Evolutionary conservation across 202 grass and related monocot species (phyloP), one percentile per base, ranked within the genome.

Genomic region (Elaeis oleifera): DNA sequence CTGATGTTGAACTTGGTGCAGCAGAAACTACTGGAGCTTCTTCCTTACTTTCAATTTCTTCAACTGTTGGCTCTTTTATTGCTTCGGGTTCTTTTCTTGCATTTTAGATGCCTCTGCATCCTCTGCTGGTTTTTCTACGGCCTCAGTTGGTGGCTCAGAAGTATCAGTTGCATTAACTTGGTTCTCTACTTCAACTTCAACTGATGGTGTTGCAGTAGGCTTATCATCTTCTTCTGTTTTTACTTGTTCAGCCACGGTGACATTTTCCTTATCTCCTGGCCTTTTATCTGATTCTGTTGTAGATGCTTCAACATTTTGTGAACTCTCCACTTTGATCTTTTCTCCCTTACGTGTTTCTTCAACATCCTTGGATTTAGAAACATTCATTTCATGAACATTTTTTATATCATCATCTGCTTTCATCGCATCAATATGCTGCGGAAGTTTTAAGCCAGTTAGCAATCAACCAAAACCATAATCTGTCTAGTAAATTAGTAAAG

Each of bases 11-110:
- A 44, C 36, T 44, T 49, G 63, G 20, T 65, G 19, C 22, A 6
- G 49, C 49, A 53, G 63, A 65, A 52, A 27, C 49, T 8, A 52
- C 21, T 51, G 62, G 26, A 17, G 20, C 18, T 65, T 65, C 48
- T 24, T 65, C 18, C 50, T 16, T 6, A 9, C 6, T 9, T 28
- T 8, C 51, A n/a, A 3, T 6, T 51, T 65, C 62, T 65, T 65
- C 48, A 65, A 17, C 4, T 48, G 29, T 1, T 5, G 18, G 7
- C 20, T 63, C 60, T 23, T 39, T 63, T 3, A 0, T 1, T 49
- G 29, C 3, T 22, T 39, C 32, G 17, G 60, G 27, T 28, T 25
- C 16, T 16, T 7, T 18, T 28, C 28, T 39, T 61, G 13, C 3
- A 26, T 61, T 31, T 61, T 36, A 36, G 32, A 36, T 1, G 32